These are phyloP conservation scores for Coccinonectria pachysandricola DNA, from an alignment of 2,329 filamentous ascomycete species.

Conservation along the genomic window DNA sequence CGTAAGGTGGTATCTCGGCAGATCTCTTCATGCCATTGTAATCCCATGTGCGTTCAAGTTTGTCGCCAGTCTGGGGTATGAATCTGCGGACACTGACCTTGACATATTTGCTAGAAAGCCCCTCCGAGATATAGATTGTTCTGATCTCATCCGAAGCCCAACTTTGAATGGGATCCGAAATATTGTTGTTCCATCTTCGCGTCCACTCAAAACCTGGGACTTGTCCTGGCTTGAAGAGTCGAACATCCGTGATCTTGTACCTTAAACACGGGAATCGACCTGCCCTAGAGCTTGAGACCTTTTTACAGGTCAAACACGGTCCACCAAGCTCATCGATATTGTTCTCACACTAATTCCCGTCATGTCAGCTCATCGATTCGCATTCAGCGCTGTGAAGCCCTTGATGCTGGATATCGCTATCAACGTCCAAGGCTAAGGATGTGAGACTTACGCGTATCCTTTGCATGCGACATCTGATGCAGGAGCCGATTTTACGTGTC, in stretches of 20 bases:
- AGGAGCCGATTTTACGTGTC: conserved; percentile 48
- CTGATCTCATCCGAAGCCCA: conserved; percentile 45
- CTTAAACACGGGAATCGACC: conserved; percentile 47
- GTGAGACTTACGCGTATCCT: conserved; percentile 44
- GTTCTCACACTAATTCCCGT: conserved; percentile 45
- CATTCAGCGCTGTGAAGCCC: neutral
- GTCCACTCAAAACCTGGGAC: conserved; percentile 52
- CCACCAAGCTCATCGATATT: conserved; percentile 37
- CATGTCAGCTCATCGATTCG: neutral
- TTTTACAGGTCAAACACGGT: conserved; percentile 43
- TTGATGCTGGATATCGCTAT: neutral
- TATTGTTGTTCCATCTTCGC: conserved; percentile 44
- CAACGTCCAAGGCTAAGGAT: neutral
- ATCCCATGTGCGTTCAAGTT: conserved; percentile 43
- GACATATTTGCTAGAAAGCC: conserved; percentile 38
- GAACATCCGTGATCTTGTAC: conserved; percentile 50
- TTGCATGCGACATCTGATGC: conserved; percentile 52
- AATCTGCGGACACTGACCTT: conserved; percentile 44
- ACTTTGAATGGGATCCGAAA: conserved; percentile 42
- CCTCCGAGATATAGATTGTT: conserved; percentile 41
- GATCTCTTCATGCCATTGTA: conserved; percentile 33
- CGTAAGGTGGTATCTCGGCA: conserved; percentile 45
- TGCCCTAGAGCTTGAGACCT: conserved; percentile 37
- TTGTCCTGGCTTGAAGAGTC: conserved; percentile 47
- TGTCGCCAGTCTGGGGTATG: conserved; percentile 44